Percentiles rank a stretch among this genome's conserved stretches.
Evolutionary conservation across 108 stramenopile species (phyloP).

Genomic region (Phaeodactylum tricornutum): DNA sequence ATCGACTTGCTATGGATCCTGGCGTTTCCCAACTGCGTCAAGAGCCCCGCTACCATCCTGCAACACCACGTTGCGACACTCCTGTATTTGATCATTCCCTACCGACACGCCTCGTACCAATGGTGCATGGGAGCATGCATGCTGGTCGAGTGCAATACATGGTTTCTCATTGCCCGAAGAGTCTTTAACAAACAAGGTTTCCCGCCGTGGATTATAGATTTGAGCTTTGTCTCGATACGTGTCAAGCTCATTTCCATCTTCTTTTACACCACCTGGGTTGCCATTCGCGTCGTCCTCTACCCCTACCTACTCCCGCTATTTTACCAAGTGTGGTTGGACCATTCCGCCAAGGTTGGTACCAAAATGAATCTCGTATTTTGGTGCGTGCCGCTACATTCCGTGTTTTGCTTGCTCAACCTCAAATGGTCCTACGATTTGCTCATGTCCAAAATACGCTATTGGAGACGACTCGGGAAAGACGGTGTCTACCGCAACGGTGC

Average conservation of each 20-base stretch:
- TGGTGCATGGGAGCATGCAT: conserved; percentile 86
- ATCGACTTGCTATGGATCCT: conserved; percentile 58
- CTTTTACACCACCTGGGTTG: conserved; percentile 68
- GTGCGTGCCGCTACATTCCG: conserved; percentile 40
- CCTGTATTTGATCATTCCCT: conserved; percentile 70
- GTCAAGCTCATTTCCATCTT: conserved; percentile 73
- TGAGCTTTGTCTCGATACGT: conserved; percentile 56
- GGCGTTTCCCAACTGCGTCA: conserved; percentile 46
- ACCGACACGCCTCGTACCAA: conserved; percentile 23
- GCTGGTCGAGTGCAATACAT: conserved; percentile 81
- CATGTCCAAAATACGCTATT: conserved; percentile 56
- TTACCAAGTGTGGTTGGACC: conserved; percentile 20
- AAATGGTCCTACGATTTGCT: conserved; percentile 83
- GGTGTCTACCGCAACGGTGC: not conserved
- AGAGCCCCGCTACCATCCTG: conserved; percentile 56
- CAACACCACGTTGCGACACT: conserved; percentile 78
- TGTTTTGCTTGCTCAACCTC: conserved; percentile 65
- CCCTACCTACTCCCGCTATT: conserved; percentile 33
- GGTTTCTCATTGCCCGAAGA: conserved; percentile 83
- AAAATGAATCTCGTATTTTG: conserved; percentile 31
- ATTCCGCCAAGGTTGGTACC: conserved; percentile 22
- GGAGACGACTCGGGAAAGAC: conserved; percentile 9
- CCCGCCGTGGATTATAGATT: conserved; percentile 67
- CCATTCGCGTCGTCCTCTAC: conserved; percentile 53
- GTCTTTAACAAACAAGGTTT: conserved; percentile 90